Evolutionary conservation across 2,329 filamentous ascomycete species (phyloP).

Genomic region (Hymenoscyphus fructigenus): DNA sequence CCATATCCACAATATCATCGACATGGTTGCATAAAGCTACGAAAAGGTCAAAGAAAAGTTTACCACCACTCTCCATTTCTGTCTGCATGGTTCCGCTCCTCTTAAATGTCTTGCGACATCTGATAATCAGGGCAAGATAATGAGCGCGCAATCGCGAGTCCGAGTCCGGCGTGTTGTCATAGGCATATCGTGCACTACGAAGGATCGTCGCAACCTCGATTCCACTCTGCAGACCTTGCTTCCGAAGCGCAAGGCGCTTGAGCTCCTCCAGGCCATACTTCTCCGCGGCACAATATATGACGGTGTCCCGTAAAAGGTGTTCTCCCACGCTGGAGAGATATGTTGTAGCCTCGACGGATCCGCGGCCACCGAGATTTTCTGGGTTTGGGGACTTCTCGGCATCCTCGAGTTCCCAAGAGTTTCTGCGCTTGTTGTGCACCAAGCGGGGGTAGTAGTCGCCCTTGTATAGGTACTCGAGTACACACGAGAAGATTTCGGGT

Average conservation of each 20-base stretch:
- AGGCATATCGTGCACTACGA: slow-evolving; percentile 83
- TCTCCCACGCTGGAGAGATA: slow-evolving; percentile 64
- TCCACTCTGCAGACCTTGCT: slow-evolving; percentile 88
- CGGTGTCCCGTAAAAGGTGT: slow-evolving; percentile 80
- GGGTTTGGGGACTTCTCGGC: slow-evolving; percentile 42
- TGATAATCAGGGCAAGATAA: slow-evolving; percentile 89
- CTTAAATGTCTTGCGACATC: slow-evolving; percentile 85
- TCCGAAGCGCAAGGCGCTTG: slow-evolving; percentile 79
- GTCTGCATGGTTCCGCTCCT: slow-evolving; percentile 92
- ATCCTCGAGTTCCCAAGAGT: slow-evolving; percentile 79
- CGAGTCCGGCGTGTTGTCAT: slow-evolving; percentile 81
- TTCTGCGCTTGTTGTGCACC: slow-evolving; percentile 75
- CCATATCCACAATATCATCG: slow-evolving; percentile 61
- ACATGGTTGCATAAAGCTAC: slow-evolving; percentile 92
- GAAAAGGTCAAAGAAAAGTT: slow-evolving; percentile 90
- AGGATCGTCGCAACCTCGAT: slow-evolving; percentile 90
- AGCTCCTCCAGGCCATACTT: slow-evolving; percentile 81
- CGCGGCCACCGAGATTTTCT: slow-evolving; percentile 48
- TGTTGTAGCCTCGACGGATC: slow-evolving; percentile 64
- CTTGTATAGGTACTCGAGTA: slow-evolving; percentile 82
- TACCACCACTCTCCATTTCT: slow-evolving; percentile 87
- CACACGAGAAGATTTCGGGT: slow-evolving; percentile 84
- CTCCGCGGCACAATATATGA: slow-evolving; percentile 86
- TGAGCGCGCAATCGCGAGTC: slow-evolving; percentile 91
- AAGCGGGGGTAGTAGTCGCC: slow-evolving; percentile 88